These are phyloP conservation scores for Nigrospora osmanthi DNA, from an alignment of 2,329 filamentous ascomycete genomes.

Conservation along the genomic window DNA sequence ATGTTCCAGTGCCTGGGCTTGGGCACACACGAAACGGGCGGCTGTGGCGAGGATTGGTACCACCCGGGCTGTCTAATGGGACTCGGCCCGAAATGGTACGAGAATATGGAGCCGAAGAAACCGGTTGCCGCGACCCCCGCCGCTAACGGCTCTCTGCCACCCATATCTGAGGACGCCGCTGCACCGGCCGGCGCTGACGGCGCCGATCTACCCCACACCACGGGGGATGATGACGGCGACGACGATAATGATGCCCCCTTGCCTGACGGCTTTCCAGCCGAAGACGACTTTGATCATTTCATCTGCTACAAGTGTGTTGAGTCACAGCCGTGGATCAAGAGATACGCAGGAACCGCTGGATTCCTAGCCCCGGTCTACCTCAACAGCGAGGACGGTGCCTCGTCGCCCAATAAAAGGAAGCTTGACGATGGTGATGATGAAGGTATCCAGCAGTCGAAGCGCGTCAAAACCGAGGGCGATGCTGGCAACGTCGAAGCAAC, in stretches of 20 bases:
- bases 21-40: slow-evolving; percentile 70
- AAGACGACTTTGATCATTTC: slow-evolving; percentile 84
- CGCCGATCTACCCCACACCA: no score
- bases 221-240: slow-evolving; percentile 21
- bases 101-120: slow-evolving; percentile 33
- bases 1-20: slow-evolving; percentile 97
- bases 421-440: slow-evolving; percentile 46
- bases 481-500: slow-evolving; percentile 7
- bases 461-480: slow-evolving; percentile 36
- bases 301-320: slow-evolving; percentile 93
- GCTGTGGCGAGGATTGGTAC: slow-evolving; percentile 97
- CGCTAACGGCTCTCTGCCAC: slow-evolving; percentile 26
- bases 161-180: slow-evolving; percentile 40
- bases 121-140: slow-evolving; percentile 13
- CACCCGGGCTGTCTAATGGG: slow-evolving; percentile 89
- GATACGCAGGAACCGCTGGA: slow-evolving; percentile 70
- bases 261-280: slow-evolving; percentile 78
- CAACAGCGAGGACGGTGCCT: slow-evolving; percentile 13
- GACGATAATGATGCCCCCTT: slow-evolving; percentile 58
- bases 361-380: slow-evolving; percentile 69
- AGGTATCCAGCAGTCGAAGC: slow-evolving; percentile 35
- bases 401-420: slow-evolving; percentile 56
- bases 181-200: neutral
- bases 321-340: slow-evolving; percentile 84
- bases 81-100: slow-evolving; percentile 64